phyloP scores from a whole-genome alignment of 352 stramenopile species.

The Pythium biforme region DNA sequence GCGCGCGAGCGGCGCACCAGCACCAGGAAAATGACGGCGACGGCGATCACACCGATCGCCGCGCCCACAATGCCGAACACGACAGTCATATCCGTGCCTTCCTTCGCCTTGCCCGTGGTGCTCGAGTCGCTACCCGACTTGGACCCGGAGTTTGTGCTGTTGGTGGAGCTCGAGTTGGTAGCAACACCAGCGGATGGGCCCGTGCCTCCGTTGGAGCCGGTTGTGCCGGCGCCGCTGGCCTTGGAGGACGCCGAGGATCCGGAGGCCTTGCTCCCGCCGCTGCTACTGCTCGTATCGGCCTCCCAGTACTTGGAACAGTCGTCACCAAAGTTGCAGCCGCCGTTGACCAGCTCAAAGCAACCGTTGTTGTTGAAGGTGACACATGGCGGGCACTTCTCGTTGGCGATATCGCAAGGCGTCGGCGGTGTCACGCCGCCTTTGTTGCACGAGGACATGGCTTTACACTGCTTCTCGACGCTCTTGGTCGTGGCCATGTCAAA shows the following conservation, averaged over 20 bases:
- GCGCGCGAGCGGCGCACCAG: constrained; percentile 72
- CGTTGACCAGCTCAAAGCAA: constrained; percentile 28
- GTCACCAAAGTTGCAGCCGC: constrained; percentile 31
- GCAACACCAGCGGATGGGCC: neutral
- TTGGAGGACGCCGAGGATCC: constrained; percentile 27
- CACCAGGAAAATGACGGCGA: constrained; percentile 75
- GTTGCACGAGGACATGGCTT: constrained; percentile 32
- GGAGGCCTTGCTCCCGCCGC: neutral
- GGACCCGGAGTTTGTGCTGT: constrained; percentile 4
- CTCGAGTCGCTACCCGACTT: neutral
- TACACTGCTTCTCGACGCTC: constrained; percentile 24
- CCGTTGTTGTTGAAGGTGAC: constrained; percentile 30
- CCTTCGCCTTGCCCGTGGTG: neutral
- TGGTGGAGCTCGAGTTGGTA: constrained; percentile 5
- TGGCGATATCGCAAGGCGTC: constrained; percentile 28
- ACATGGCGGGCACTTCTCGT: constrained; percentile 34
- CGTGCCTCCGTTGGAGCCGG: constrained; percentile 9
- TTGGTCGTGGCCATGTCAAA: neutral
- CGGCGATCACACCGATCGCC: constrained; percentile 75
- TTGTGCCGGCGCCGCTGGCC: constrained; percentile 16
- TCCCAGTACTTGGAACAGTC: constrained; percentile 30
- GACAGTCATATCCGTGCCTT: constrained; percentile 62
- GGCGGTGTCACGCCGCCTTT: constrained; percentile 12
- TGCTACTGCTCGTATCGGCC: neutral
- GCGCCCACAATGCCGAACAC: constrained; percentile 77